Evolutionary conservation across 768 basidiomycete species (phyloP).

Genomic region (Fistulinella prunicolor): DNA sequence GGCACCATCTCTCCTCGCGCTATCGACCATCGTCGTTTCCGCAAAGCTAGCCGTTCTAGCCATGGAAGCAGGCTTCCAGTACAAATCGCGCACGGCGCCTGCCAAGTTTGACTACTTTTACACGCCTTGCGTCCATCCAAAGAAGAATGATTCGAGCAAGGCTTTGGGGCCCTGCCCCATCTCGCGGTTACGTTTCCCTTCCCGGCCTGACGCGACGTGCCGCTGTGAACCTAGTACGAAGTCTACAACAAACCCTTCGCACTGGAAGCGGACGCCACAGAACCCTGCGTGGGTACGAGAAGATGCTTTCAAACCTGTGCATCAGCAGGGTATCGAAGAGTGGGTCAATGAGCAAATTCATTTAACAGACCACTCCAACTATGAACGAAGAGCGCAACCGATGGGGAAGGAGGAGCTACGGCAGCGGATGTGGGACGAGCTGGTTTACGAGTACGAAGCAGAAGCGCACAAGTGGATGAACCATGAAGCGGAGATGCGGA

Average conservation of each 20-base stretch:
- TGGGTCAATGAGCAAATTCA: constrained; percentile 62
- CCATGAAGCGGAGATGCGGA: constrained; percentile 45
- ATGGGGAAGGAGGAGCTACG: constrained; percentile 30
- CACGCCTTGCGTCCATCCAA: constrained; percentile 15
- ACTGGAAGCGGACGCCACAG: constrained; percentile 31
- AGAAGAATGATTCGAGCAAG: constrained; percentile 20
- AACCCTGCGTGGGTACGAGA: constrained; percentile 45
- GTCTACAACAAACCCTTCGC: constrained; percentile 11
- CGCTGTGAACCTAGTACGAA: constrained; percentile 15
- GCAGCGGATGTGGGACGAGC: constrained; percentile 50
- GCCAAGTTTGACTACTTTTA: constrained; percentile 15
- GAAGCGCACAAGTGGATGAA: constrained; percentile 54
- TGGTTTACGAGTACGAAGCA: constrained; percentile 48
- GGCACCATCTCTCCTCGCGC: constrained; percentile 13
- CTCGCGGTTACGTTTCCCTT: constrained; percentile 22
- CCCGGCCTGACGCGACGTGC: constrained; percentile 15
- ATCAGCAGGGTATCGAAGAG: constrained; percentile 52
- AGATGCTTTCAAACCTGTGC: constrained; percentile 42
- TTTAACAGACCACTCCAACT: constrained; percentile 30
- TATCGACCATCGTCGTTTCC: constrained; percentile 7
- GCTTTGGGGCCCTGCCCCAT: constrained; percentile 12
- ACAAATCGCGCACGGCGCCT: constrained; percentile 25
- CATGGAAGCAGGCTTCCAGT: constrained; percentile 31
- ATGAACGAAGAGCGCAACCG: constrained; percentile 22
- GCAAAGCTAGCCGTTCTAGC: constrained; percentile 3